Percentiles rank a stretch among this genome's conserved stretches.
These are phyloP conservation scores for Asterophora parasitica DNA, from an alignment of 768 basidiomycete genomes.

Conservation along the genomic window DNA sequence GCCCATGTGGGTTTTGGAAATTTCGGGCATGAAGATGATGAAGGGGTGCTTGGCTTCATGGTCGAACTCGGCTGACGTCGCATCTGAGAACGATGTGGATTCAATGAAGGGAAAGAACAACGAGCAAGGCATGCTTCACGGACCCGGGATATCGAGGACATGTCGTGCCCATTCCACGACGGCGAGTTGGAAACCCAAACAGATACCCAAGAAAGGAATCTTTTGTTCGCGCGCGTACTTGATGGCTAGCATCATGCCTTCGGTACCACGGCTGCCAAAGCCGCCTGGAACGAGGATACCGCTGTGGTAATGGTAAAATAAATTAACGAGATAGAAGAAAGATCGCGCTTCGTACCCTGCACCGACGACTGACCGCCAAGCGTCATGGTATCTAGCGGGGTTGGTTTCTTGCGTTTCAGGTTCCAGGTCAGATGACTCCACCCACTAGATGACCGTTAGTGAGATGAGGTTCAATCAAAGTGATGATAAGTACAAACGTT, in stretches of 20 bases:
- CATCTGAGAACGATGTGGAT: conserved; percentile 45
- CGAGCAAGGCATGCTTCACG: conserved; percentile 12
- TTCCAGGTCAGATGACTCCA: conserved; percentile 92
- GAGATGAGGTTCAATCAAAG: neutral
- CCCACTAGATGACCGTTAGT: conserved; percentile 59
- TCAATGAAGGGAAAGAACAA: neutral
- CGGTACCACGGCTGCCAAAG: conserved; percentile 89
- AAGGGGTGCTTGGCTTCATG: conserved; percentile 60
- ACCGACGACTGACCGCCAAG: conserved; percentile 88
- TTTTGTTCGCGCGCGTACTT: conserved; percentile 96
- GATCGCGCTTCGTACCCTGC: conserved; percentile 56
- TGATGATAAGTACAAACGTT: conserved; percentile 47
- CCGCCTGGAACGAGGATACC: conserved; percentile 98
- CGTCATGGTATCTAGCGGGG: conserved; percentile 91
- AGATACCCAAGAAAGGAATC: conserved; percentile 93
- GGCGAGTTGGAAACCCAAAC: conserved; percentile 95
- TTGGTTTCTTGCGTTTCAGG: conserved; percentile 69
- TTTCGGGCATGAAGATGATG: conserved; percentile 98
- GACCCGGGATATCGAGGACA: conserved; percentile 68
- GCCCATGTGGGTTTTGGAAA: conserved; percentile 96
- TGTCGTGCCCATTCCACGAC: conserved; percentile 93
- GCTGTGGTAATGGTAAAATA: conserved; percentile 31
- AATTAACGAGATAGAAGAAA: conserved; percentile 6
- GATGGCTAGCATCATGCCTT: conserved; percentile 98
- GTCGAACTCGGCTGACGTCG: conserved; percentile 82